Percentiles rank a stretch among this genome's conserved stretches.
These are phyloP conservation scores for Lenzites betulinus DNA, from an alignment of 768 basidiomycete species.

Conservation along the genomic window DNA sequence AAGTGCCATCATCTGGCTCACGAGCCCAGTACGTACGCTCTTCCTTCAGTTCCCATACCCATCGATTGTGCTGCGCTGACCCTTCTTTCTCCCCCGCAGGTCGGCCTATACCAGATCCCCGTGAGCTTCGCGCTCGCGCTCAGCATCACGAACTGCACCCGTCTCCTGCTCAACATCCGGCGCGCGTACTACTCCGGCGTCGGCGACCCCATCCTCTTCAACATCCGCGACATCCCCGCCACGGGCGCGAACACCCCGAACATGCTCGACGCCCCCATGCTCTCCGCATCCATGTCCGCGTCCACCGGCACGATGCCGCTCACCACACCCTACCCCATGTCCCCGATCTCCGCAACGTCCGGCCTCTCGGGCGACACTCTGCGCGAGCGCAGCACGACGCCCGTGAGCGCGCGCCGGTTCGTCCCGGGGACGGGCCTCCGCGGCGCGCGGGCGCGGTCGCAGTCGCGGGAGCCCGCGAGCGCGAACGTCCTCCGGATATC, in stretches of 20 bases:
- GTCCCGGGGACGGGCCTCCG: background rate
- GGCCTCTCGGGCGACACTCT: slow-evolving; percentile 1
- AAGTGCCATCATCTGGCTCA: slow-evolving; percentile 34
- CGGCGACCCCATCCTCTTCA: slow-evolving; percentile 16
- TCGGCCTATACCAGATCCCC: slow-evolving; percentile 31
- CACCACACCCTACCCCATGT: background rate
- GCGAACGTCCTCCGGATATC: background rate
- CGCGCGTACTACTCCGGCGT: slow-evolving; percentile 32
- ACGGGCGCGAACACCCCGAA: slow-evolving; percentile 16
- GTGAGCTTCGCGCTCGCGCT: slow-evolving; percentile 33
- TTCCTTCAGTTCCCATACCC: background rate
- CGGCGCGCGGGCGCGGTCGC: background rate
- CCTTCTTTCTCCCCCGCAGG: slow-evolving; percentile 13
- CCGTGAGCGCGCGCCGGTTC: background rate
- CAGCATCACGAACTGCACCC: slow-evolving; percentile 34
- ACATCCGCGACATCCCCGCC: slow-evolving; percentile 14
- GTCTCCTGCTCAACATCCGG: slow-evolving; percentile 35
- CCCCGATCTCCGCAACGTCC: background rate
- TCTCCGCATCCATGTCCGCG: background rate
- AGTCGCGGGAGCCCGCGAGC: background rate
- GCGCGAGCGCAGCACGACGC: background rate
- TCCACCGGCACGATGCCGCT: background rate
- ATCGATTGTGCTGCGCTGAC: background rate
- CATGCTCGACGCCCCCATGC: slow-evolving; percentile 6
- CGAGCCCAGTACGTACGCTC: slow-evolving; percentile 24